Conservation (phyloP, 768 basidiomycete species). For the Collybia mongolica region DNA sequence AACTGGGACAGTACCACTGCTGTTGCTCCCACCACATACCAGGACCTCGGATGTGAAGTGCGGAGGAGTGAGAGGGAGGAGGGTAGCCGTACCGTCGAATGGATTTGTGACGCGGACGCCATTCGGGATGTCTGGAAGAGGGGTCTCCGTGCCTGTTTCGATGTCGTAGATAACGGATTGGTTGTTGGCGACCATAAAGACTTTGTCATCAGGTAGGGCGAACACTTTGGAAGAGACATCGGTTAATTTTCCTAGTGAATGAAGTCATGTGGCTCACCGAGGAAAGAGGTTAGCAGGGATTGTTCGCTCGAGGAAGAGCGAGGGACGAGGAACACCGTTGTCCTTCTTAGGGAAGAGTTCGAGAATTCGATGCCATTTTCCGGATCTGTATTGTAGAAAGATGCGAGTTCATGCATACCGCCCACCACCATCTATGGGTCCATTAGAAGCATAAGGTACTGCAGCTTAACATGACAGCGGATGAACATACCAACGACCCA, state of each 20-base stretch:
- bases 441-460: constrained; percentile 16
- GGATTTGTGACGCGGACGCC: constrained; percentile 41
- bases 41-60: constrained; percentile 44
- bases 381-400: neutral
- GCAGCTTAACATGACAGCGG: constrained; percentile 28
- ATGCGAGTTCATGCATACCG: neutral
- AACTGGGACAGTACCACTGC: constrained; percentile 26
- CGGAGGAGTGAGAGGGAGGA: constrained; percentile 35
- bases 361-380: constrained; percentile 28
- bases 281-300: constrained; percentile 18
- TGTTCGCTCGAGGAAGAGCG: constrained; percentile 19
- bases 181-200: constrained; percentile 40
- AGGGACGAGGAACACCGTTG: constrained; percentile 23
- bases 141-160: constrained; percentile 35
- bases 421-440: constrained; percentile 17
- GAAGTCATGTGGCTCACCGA: constrained; percentile 15
- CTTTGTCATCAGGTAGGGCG: constrained; percentile 37
- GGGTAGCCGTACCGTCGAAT: constrained; percentile 33
- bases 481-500: constrained; percentile 29
- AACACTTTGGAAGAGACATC: constrained; percentile 14
- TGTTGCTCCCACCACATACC: constrained; percentile 43
- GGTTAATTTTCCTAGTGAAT: constrained; percentile 6
- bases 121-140: constrained; percentile 42
- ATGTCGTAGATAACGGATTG: constrained; percentile 41
- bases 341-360: constrained; percentile 38